A percentile compares a stretch with the other conserved stretches of the same genome.
phyloP scores from a whole-genome alignment of 2,329 filamentous ascomycete species.

The Penicillium psychrosexuale region DNA sequence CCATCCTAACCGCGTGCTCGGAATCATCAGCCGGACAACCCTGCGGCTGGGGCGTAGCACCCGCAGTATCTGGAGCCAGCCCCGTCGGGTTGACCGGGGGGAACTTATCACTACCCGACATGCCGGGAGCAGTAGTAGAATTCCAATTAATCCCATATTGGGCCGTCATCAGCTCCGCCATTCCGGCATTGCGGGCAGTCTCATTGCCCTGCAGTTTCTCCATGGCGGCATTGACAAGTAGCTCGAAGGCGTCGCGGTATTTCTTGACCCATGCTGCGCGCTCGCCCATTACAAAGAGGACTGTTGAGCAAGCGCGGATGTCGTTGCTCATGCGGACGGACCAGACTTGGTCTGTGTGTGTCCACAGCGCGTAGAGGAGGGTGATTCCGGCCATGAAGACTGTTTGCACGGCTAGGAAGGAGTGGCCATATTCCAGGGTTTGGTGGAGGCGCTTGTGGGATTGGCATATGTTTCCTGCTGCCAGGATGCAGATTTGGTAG shows the following conservation, averaged over 20 bases:
- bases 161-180: conserved; percentile 43
- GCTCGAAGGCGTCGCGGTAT: conserved; percentile 49
- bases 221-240: conserved; percentile 49
- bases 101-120: conserved; percentile 17
- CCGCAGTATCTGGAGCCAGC: conserved; percentile 11
- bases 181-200: conserved; percentile 32
- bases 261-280: conserved; percentile 49
- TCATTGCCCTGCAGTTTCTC: conserved; percentile 45
- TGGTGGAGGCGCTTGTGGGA: conserved; percentile 39
- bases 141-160: conserved; percentile 25
- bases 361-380: conserved; percentile 40
- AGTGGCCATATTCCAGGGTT: conserved; percentile 40
- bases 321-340: conserved; percentile 50
- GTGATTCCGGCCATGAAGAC: conserved; percentile 41
- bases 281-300: conserved; percentile 52
- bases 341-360: conserved; percentile 47
- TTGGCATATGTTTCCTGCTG: conserved; percentile 39
- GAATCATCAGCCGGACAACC: conserved; percentile 22
- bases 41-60: not conserved
- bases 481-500: conserved; percentile 43
- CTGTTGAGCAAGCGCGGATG: conserved; percentile 49
- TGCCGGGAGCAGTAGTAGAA: conserved; percentile 11
- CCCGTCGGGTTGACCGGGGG: conserved; percentile 9
- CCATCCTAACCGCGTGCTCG: conserved; percentile 39
- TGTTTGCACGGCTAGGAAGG: conserved; percentile 40